Evolutionary conservation across 768 basidiomycete genomes (phyloP).

Genomic region (Tulasnella sp.): DNA sequence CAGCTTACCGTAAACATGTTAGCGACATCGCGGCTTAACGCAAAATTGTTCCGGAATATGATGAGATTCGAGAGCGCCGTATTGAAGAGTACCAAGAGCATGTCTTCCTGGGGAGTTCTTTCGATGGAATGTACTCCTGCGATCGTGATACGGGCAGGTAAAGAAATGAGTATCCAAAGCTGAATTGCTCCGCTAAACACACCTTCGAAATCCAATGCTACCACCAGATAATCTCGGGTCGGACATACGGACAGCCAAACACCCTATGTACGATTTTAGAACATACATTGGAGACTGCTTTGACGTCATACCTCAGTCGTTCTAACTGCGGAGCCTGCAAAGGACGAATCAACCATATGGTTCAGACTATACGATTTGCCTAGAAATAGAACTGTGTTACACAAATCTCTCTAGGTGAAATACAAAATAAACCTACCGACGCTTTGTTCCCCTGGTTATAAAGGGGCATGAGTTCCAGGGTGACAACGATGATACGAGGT

Average conservation of each 20-base stretch:
- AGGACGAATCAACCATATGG: conserved; percentile 51
- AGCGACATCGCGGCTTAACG: neutral
- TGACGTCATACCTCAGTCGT: conserved; percentile 16
- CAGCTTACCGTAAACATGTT: conserved; percentile 9
- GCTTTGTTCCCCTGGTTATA: conserved; percentile 41
- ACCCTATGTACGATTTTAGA: neutral
- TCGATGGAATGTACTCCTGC: conserved; percentile 10
- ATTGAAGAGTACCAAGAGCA: conserved; percentile 9
- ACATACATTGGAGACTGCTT: neutral
- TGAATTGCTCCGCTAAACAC: neutral
- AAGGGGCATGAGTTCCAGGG: neutral
- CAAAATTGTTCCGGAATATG: conserved; percentile 13
- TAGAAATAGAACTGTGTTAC: neutral
- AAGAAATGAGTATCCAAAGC: neutral
- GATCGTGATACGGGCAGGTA: neutral
- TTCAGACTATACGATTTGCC: conserved; percentile 45
- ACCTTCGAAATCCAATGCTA: conserved; percentile 14
- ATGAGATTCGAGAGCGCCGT: conserved; percentile 11
- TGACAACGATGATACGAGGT: neutral
- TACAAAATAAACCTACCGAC: conserved; percentile 30
- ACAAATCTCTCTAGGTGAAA: neutral
- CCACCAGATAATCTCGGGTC: conserved; percentile 1
- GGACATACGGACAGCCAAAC: conserved; percentile 12
- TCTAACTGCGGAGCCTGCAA: conserved; percentile 53
- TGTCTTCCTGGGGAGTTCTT: conserved; percentile 4